phyloP scores from a whole-genome alignment of 2,329 filamentous ascomycete genomes.

The Aureobasidium sp. region DNA sequence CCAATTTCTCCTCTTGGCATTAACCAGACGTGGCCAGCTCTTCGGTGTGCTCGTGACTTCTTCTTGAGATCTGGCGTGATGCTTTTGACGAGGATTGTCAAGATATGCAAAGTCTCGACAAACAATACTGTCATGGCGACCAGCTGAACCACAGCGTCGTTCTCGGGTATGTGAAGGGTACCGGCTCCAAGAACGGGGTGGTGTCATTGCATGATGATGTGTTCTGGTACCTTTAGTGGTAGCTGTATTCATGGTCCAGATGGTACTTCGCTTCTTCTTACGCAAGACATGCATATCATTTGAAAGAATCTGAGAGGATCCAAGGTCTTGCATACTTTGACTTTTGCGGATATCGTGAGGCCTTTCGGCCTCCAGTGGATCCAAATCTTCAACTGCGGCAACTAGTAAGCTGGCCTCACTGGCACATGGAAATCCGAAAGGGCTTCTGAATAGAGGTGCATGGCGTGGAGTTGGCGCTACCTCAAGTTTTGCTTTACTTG shows the following conservation, averaged over 20 bases:
- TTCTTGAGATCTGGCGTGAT: neutral
- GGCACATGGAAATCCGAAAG: conserved; percentile 16
- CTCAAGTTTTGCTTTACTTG: conserved; percentile 25
- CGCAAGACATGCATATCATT: neutral
- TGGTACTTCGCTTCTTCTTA: conserved; percentile 1
- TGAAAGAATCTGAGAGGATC: neutral
- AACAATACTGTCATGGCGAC: conserved; percentile 32
- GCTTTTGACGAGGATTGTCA: neutral
- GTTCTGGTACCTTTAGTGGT: neutral
- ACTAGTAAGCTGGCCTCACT: neutral
- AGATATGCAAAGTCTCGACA: conserved; percentile 34
- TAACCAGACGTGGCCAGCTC: neutral
- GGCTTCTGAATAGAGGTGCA: conserved; percentile 20
- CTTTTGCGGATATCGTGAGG: neutral
- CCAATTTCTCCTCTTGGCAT: conserved; percentile 11
- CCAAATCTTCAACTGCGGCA: conserved; percentile 17
- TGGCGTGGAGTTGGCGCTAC: neutral
- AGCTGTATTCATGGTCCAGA: neutral
- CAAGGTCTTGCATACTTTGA: conserved; percentile 14
- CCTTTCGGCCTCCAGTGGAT: conserved; percentile 19
- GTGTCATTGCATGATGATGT: conserved; percentile 21
- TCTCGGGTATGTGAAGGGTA: conserved; percentile 42
- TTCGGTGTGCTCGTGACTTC: neutral
- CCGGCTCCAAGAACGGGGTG: conserved; percentile 36
- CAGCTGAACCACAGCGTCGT: conserved; percentile 35